phyloP scores from a whole-genome alignment of 495 filamentous ascomycete species.

The Podospora comata region DNA sequence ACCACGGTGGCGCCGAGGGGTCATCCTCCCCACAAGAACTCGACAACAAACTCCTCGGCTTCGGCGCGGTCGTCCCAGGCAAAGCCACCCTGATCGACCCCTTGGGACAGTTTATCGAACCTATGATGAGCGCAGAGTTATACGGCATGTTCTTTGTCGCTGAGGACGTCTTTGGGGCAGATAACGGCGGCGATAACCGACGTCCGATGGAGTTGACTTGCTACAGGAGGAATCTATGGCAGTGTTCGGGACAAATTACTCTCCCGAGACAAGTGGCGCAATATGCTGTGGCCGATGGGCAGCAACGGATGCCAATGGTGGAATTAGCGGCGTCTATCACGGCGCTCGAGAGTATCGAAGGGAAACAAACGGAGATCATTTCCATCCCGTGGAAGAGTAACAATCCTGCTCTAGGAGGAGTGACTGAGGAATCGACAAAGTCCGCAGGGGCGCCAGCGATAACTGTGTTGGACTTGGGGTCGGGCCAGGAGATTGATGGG shows the following conservation, averaged over 20 bases:
- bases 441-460: constrained; percentile 48
- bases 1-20: constrained; percentile 38
- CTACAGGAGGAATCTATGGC: constrained; percentile 87
- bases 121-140: constrained; percentile 75
- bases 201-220: constrained; percentile 83
- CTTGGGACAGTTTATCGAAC: constrained; percentile 39
- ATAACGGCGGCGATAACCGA: constrained; percentile 41
- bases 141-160: constrained; percentile 96
- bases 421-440: constrained; percentile 42
- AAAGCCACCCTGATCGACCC: constrained; percentile 57
- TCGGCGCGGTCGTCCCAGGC: constrained; percentile 61
- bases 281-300: constrained; percentile 68
- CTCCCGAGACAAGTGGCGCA: constrained; percentile 68
- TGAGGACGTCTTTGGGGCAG: constrained; percentile 59
- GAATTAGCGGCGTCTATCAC: constrained; percentile 77
- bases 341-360: constrained; percentile 86
- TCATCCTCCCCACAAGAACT: constrained; percentile 41
- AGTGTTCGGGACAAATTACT: constrained; percentile 79
- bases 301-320: constrained; percentile 67
- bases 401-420: constrained; percentile 52
- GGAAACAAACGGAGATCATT: constrained; percentile 84
- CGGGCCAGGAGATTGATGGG: constrained; percentile 61
- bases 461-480: constrained; percentile 69
- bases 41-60: constrained; percentile 59
- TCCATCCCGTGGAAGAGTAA: constrained; percentile 90